Conservation (phyloP, 1,284 basidiomycete species). For the Rhizoctonia solani region DNA sequence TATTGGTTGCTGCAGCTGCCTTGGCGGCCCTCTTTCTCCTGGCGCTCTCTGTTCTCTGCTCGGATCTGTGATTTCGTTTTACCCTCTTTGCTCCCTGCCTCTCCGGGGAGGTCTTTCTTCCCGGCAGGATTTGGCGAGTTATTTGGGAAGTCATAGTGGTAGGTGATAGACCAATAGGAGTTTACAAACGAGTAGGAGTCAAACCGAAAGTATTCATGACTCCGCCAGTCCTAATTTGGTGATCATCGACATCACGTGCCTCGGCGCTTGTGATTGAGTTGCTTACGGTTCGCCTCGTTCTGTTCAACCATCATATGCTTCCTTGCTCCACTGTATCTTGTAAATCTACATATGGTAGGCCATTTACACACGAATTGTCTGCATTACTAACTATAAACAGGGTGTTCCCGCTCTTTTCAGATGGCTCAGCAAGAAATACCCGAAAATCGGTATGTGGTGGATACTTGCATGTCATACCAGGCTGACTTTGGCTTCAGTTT, state of each 20-base stretch:
- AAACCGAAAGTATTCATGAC: background rate
- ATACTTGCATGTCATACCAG: background rate
- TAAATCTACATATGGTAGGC: conserved; percentile 23
- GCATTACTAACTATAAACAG: conserved; percentile 49
- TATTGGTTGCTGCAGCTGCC: conserved; percentile 45
- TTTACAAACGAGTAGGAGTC: background rate
- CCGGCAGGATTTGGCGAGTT: no score
- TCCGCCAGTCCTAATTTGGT: conserved; percentile 10
- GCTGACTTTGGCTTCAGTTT: conserved; percentile 53
- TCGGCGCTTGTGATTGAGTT: background rate
- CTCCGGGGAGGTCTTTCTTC: conserved; percentile 6
- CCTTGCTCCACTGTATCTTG: background rate
- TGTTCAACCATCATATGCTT: conserved; percentile 15
- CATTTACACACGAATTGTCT: background rate
- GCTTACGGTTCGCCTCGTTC: conserved; percentile 9
- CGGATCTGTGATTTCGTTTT: conserved; percentile 62
- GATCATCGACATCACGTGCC: conserved; percentile 14
- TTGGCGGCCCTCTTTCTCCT: conserved; percentile 78
- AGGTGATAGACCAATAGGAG: background rate
- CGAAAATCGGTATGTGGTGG: conserved; percentile 73
- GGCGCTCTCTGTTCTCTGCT: conserved; percentile 76
- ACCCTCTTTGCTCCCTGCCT: background rate
- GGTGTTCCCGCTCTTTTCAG: conserved; percentile 94
- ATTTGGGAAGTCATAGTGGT: conserved; percentile 12
- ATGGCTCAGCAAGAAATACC: conserved; percentile 96